Percentiles rank a stretch among this genome's conserved stretches.
phyloP scores from a whole-genome alignment of 2,329 filamentous ascomycete genomes.

The Macrophomina tecta region DNA sequence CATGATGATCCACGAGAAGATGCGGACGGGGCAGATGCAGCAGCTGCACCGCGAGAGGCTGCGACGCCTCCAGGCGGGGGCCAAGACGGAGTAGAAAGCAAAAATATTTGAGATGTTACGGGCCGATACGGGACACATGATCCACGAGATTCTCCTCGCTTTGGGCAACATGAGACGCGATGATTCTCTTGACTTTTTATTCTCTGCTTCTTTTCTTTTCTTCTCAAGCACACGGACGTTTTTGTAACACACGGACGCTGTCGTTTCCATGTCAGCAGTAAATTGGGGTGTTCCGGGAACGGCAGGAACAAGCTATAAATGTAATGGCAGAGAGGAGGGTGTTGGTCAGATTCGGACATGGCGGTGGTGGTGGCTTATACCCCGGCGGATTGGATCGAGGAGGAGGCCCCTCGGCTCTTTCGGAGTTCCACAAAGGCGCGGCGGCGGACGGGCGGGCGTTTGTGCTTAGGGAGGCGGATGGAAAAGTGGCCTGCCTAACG shows the following conservation, averaged over 20 bases:
- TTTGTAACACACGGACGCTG: slow-evolving; percentile 1
- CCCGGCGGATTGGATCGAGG: slow-evolving; percentile 7
- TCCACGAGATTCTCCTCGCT: slow-evolving; percentile 2
- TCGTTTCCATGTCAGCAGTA: slow-evolving; percentile 7
- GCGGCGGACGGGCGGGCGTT: slow-evolving; percentile 4
- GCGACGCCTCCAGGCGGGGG: slow-evolving; percentile 74
- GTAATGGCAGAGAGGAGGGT: neutral
- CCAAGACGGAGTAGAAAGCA: slow-evolving; percentile 33
- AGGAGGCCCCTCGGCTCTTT: neutral
- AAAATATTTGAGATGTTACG: neutral
- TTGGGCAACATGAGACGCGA: slow-evolving; percentile 8
- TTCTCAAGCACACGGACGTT: slow-evolving; percentile 9
- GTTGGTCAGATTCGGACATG: neutral
- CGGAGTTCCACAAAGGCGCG: neutral
- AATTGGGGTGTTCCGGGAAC: neutral
- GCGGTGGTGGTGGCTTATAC: slow-evolving; percentile 17
- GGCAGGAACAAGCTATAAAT: slow-evolving; percentile 1
- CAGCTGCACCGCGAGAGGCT: slow-evolving; percentile 80
- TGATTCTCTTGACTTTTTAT: slow-evolving; percentile 5
- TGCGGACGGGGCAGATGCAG: slow-evolving; percentile 76
- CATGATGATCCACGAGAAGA: slow-evolving; percentile 72
- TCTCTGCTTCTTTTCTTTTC: slow-evolving; percentile 13
- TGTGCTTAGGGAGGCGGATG: slow-evolving; percentile 4
- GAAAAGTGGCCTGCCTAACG: neutral
- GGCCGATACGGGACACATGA: neutral